Evolutionary conservation across 441 rosid genomes (phyloP).

Genomic region (Flueggea neowawraea): DNA sequence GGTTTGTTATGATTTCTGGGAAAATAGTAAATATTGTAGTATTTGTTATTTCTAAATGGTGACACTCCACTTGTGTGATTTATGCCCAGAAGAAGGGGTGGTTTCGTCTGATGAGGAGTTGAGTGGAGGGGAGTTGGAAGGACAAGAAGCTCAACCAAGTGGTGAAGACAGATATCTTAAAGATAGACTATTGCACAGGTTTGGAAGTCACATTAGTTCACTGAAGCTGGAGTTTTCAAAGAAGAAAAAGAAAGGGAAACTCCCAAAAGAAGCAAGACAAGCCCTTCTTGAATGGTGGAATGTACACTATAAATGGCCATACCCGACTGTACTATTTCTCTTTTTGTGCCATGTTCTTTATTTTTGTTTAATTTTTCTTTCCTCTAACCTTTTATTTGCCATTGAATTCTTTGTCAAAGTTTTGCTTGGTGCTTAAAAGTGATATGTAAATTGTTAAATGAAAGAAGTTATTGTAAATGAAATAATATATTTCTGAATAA

Average conservation of each 20-base stretch:
- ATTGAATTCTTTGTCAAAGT: too few species aligned
- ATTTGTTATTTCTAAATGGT: too few species aligned
- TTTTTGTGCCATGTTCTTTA: not conserved
- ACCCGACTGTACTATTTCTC: constrained; percentile 71
- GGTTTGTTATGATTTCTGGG: too few species aligned
- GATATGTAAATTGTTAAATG: too few species aligned
- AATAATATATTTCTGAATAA: too few species aligned
- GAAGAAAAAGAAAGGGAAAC: constrained; percentile 98
- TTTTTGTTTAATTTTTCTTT: not conserved
- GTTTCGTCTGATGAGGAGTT: constrained; percentile 81
- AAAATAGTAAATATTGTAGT: too few species aligned
- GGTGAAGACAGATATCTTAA: constrained; percentile 65
- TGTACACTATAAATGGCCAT: constrained; percentile 96
- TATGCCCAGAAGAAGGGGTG: constrained; percentile 48
- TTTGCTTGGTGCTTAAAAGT: too few species aligned
- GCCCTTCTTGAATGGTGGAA: constrained; percentile 96
- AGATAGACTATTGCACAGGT: constrained; percentile 62
- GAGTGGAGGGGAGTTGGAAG: constrained; percentile 64
- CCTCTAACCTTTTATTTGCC: too few species aligned
- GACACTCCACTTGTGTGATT: not conserved
- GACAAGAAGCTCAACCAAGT: constrained; percentile 42
- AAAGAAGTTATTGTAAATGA: too few species aligned
- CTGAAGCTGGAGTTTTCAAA: constrained; percentile 89
- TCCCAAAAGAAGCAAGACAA: constrained; percentile 97
- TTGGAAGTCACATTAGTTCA: constrained; percentile 81